A percentile compares a stretch with the other conserved stretches of the same genome.
These are phyloP conservation scores for Entomortierella chlamydospora DNA, from an alignment of 192 early-diverging fungal species.

Conservation along the genomic window DNA sequence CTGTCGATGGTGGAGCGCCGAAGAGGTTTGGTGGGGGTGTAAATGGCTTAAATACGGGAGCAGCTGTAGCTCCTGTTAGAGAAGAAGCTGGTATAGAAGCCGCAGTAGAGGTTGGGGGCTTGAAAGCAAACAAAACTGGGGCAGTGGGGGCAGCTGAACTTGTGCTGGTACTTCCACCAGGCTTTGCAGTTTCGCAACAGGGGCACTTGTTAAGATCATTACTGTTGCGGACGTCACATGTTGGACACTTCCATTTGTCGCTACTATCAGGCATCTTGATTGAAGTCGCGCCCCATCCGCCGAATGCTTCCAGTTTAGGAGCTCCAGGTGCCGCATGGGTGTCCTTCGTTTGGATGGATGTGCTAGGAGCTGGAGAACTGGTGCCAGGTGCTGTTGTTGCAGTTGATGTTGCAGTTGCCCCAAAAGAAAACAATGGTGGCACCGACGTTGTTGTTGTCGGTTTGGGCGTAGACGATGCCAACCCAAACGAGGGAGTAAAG, in stretches of 20 bases:
- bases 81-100: neutral
- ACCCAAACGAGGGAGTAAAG: slow-evolving; percentile 9
- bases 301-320: neutral
- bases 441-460: neutral
- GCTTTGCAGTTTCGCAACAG: slow-evolving; percentile 35
- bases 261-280: slow-evolving; percentile 13
- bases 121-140: neutral
- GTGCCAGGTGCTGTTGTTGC: neutral
- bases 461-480: neutral
- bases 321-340: neutral
- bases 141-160: neutral
- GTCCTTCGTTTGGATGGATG: too few relatives aligned
- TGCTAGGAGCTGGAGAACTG: neutral
- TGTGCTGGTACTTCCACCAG: slow-evolving; percentile 2
- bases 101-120: neutral
- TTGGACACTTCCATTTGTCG: slow-evolving; percentile 39
- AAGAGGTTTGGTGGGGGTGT: neutral
- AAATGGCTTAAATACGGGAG: neutral
- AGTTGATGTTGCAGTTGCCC: neutral
- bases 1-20: neutral
- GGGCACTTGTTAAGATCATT: slow-evolving; percentile 17
- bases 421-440: slow-evolving; percentile 9
- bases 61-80: neutral
- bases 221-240: slow-evolving; percentile 28
- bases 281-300: neutral